phyloP scores from a whole-genome alignment of 2,329 filamentous ascomycete species.

The Aspergillus aculeatus region DNA sequence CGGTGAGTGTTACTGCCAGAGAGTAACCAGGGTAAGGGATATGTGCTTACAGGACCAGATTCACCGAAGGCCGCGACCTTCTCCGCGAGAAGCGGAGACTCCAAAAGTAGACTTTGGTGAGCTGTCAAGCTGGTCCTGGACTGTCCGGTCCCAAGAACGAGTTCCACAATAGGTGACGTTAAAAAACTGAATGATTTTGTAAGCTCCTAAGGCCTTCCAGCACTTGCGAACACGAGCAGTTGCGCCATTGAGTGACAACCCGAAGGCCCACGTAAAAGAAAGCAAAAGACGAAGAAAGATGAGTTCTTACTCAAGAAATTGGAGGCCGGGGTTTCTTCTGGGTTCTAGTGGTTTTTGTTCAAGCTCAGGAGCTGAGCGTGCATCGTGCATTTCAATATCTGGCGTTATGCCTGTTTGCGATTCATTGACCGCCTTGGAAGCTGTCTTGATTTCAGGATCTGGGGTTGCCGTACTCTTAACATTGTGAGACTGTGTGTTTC shows the following conservation, averaged over 20 bases:
- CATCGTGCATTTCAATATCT: slow-evolving; percentile 23
- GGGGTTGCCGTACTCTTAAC: slow-evolving; percentile 10
- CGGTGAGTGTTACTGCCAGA: not conserved
- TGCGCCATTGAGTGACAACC: not conserved
- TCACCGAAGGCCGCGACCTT: slow-evolving; percentile 62
- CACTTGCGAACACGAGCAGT: not conserved
- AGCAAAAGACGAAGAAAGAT: not conserved
- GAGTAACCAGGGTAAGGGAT: not conserved
- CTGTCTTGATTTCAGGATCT: slow-evolving; percentile 30
- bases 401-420: slow-evolving; percentile 19
- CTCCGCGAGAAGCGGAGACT: slow-evolving; percentile 72
- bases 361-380: slow-evolving; percentile 16
- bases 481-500: not conserved
- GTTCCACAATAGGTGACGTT: slow-evolving; percentile 66
- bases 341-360: slow-evolving; percentile 15
- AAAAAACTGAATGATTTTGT: slow-evolving; percentile 51
- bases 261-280: not conserved
- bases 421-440: slow-evolving; percentile 17
- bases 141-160: slow-evolving; percentile 64
- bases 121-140: slow-evolving; percentile 66
- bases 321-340: slow-evolving; percentile 22
- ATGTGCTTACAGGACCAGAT: slow-evolving; percentile 58
- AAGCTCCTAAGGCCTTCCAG: not conserved
- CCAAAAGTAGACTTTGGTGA: slow-evolving; percentile 72
- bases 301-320: slow-evolving; percentile 32